phyloP scores from a whole-genome alignment of 75 land plant species.

The Chamaecyparis obtusa region DNA sequence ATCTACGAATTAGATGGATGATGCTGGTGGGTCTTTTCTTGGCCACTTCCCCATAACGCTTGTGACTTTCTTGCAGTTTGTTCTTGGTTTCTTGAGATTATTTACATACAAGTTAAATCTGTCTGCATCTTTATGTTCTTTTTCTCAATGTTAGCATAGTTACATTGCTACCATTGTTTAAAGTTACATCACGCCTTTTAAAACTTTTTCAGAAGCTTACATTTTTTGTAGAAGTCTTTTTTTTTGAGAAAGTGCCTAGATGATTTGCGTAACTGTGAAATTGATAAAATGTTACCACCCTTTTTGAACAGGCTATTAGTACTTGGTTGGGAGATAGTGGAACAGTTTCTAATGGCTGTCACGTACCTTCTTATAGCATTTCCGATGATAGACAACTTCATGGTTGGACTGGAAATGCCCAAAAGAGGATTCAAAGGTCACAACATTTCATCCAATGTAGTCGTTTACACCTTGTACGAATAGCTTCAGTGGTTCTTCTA shows the following conservation, averaged over 20 bases:
- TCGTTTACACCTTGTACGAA: constrained; percentile 15
- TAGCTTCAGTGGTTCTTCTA: not conserved
- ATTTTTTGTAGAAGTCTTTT: not conserved
- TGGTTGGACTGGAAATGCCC: constrained; percentile 61
- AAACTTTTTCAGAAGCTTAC: not conserved
- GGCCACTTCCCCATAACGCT: not conserved
- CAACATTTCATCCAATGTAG: constrained; percentile 62
- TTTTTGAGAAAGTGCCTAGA: not conserved
- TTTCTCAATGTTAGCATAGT: not conserved
- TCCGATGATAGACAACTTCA: constrained; percentile 53
- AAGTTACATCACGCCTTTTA: not conserved
- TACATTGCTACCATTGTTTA: not conserved
- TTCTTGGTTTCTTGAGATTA: not conserved
- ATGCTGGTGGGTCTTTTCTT: not conserved
- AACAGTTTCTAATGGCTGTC: constrained; percentile 24
- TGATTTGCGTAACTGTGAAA: not conserved
- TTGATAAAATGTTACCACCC: not conserved
- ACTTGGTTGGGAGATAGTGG: not conserved
- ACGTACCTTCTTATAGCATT: constrained; percentile 34
- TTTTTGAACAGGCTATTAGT: not conserved
- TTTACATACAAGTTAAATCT: not conserved
- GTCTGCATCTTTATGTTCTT: not conserved
- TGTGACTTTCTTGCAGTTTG: not conserved
- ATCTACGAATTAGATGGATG: not conserved
- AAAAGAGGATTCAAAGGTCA: constrained; percentile 59